Evolutionary conservation across 208 protist genomes (phyloP).

Genomic region (Leishmania amazonensis): DNA sequence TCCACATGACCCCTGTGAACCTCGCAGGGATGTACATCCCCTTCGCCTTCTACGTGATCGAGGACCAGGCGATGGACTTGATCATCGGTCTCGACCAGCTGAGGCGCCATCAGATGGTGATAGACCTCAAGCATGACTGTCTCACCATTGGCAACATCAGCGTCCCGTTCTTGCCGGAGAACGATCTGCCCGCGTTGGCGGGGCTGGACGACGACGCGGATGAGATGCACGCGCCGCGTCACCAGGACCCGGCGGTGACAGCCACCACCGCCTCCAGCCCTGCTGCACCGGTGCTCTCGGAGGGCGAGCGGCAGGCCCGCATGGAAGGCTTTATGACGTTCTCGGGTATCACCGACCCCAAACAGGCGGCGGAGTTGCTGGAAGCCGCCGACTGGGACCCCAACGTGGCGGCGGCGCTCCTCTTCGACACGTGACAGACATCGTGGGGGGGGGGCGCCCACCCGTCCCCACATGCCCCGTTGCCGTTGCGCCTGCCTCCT

Average conservation of each 20-base stretch:
- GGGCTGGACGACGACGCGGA: background rate
- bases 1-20: constrained; percentile 87
- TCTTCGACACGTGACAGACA: constrained; percentile 15
- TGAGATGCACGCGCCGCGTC: background rate
- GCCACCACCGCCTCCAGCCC: background rate
- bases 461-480: background rate
- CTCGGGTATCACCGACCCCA: constrained; percentile 29
- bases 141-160: constrained; percentile 47
- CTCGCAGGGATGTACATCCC: constrained; percentile 79
- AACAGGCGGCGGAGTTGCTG: constrained; percentile 39
- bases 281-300: background rate
- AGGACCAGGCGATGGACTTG: constrained; percentile 88
- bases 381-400: constrained; percentile 54
- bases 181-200: constrained; percentile 32
- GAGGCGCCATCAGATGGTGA: constrained; percentile 76
- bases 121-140: constrained; percentile 66
- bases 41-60: constrained; percentile 91
- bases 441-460: background rate
- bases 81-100: constrained; percentile 96
- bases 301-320: background rate
- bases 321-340: constrained; percentile 45
- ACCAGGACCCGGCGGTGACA: background rate
- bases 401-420: constrained; percentile 34
- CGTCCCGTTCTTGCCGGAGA: constrained; percentile 65
- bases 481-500: background rate